Evolutionary conservation across 2,329 filamentous ascomycete genomes (phyloP), one percentile per base, ranked within the genome.

Genomic region (Fusarium penzigii): DNA sequence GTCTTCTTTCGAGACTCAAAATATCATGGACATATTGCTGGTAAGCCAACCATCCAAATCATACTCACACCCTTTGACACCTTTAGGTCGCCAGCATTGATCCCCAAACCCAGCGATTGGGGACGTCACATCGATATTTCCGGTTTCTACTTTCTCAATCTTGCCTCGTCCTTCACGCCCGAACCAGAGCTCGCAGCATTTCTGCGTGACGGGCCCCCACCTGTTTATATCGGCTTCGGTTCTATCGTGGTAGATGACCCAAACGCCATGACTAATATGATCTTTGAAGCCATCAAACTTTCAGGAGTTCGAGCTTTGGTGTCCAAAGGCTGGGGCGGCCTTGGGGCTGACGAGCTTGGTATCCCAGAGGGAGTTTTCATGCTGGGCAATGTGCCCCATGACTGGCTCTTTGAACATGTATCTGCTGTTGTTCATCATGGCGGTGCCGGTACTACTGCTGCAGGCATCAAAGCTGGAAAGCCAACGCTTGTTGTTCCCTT

Each of bases 1-100:
- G 88, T 4, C 82, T 96, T 68, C 76, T 95, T 13, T 85, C 83
- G 42, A 84, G 90, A 32, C 75, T 97, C 32, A 83, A 82, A 43
- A 81, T 97, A 14, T 91, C 92, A 1, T 90, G 90, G 62, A 96
- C 92, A 0, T 97, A 97, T 67, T 94, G 92, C 71, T 97, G 92
- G 92, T 73, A 48, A 54, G 69, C 59, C 42, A 12, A 10, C 29
- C 20, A 25, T 13, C 13, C 1, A 12, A 9, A 12, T 11, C 12
- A 20, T 12, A 9, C 48, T 59, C 36, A 62, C 44, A 46, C 17
- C 7, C 13, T 13, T n/a, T 25, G 20, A 25, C 20, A 25, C 20
- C 20, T 25, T 25, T 29, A 73, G 70, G 71, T 92, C 89, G 0
- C 88, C 89, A 0, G 82, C 88, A 1, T 73, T 94, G 44, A 89